phyloP scores from a whole-genome alignment of 495 filamentous ascomycete species.

The Podospora anserina region DNA sequence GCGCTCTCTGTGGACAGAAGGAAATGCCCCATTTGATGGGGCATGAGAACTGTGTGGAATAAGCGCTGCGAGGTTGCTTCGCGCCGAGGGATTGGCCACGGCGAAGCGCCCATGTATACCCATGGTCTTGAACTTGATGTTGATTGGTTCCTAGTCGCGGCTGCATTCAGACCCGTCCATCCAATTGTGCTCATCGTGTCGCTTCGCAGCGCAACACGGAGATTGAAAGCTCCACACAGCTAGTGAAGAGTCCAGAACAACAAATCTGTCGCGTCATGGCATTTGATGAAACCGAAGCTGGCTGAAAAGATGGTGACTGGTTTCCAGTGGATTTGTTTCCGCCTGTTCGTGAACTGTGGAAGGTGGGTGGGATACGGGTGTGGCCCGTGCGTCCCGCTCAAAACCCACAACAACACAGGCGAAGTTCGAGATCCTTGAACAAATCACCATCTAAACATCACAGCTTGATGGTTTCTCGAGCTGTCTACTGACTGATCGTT shows the following conservation, averaged over 20 bases:
- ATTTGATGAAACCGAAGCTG: not conserved
- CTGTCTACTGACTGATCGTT: not conserved
- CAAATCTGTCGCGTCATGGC: not conserved
- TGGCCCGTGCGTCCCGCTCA: conserved; percentile 2
- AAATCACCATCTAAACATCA: too few relatives aligned
- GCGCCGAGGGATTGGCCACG: conserved; percentile 28
- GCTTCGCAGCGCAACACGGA: conserved; percentile 9
- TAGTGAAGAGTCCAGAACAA: not conserved
- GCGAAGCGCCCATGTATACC: conserved; percentile 18
- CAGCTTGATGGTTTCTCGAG: not conserved
- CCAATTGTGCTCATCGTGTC: conserved; percentile 22
- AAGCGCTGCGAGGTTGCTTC: conserved; percentile 31
- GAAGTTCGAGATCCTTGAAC: not conserved
- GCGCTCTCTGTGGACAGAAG: conserved; percentile 28
- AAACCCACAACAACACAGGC: not conserved
- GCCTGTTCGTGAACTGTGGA: not conserved
- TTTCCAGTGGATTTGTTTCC: not conserved
- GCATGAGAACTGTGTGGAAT: conserved; percentile 31
- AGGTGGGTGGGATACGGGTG: not conserved
- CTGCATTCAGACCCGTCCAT: conserved; percentile 19
- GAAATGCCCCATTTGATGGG: conserved; percentile 14
- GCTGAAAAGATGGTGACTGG: not conserved
- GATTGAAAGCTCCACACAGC: conserved; percentile 1
- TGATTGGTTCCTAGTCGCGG: conserved; percentile 35
- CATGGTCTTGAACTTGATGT: not conserved